These are phyloP conservation scores for Terfezia claveryi DNA, from an alignment of 495 filamentous ascomycete genomes.

Conservation along the genomic window DNA sequence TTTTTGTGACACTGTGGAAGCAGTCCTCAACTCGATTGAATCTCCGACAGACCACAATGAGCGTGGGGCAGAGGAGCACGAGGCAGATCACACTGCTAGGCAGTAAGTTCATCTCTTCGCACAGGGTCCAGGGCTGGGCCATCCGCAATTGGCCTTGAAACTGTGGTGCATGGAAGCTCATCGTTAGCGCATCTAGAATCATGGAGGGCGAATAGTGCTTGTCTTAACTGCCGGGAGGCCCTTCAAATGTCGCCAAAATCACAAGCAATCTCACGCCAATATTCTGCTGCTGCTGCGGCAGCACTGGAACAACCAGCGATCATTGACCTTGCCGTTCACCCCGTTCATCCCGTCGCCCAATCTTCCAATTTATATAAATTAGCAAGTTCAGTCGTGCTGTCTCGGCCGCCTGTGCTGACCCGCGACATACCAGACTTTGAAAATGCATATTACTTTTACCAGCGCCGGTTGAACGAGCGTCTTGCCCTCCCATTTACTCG, in stretches of 20 bases:
- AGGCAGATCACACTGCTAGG: background rate
- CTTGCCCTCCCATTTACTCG: conserved; percentile 69
- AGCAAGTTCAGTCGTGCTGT: conserved; percentile 50
- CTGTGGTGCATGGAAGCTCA: background rate
- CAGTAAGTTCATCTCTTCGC: background rate
- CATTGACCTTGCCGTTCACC: background rate
- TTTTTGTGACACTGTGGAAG: no score
- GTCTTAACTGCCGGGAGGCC: background rate
- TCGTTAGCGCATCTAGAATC: background rate
- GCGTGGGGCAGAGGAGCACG: background rate
- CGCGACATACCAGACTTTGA: conserved; percentile 70
- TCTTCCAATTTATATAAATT: background rate
- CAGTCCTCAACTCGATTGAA: no score
- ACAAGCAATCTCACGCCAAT: background rate
- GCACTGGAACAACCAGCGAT: background rate
- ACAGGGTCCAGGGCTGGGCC: background rate
- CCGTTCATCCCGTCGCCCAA: background rate
- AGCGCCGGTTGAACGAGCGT: conserved; percentile 88
- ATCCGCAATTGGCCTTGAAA: background rate
- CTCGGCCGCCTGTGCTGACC: conserved; percentile 70
- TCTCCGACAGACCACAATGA: background rate
- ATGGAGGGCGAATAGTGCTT: background rate
- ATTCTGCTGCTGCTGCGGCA: background rate
- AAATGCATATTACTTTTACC: conserved; percentile 83
- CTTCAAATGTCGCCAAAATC: background rate